A percentile compares a stretch with the other conserved stretches of the same genome.
phyloP scores from a whole-genome alignment of 352 stramenopile genomes.

The Phytophthora gonapodyides region DNA sequence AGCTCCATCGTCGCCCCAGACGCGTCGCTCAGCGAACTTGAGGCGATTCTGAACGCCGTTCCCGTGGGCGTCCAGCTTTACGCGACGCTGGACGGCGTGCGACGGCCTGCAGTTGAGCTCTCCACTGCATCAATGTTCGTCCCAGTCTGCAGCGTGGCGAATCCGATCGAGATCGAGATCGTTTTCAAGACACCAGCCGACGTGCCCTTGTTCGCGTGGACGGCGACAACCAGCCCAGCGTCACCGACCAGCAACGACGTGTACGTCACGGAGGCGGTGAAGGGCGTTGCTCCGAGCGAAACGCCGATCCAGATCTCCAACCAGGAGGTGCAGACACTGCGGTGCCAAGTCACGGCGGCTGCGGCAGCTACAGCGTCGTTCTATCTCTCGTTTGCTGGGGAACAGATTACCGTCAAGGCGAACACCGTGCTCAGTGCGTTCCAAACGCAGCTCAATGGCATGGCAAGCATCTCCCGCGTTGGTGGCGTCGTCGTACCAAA shows the following conservation, averaged over 20 bases:
- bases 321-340: slow-evolving; percentile 56
- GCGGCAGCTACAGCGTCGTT: slow-evolving; percentile 43
- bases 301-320: slow-evolving; percentile 58
- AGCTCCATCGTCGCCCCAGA: slow-evolving; percentile 42
- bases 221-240: slow-evolving; percentile 6
- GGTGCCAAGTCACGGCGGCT: slow-evolving; percentile 50
- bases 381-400: slow-evolving; percentile 50
- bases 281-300: slow-evolving; percentile 41
- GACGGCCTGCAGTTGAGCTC: slow-evolving; percentile 28
- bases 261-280: slow-evolving; percentile 61
- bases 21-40: slow-evolving; percentile 54
- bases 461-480: slow-evolving; percentile 38
- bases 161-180: slow-evolving; percentile 45
- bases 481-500: slow-evolving; percentile 65
- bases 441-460: slow-evolving; percentile 52
- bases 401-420: slow-evolving; percentile 42
- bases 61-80: slow-evolving; percentile 55
- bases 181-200: slow-evolving; percentile 68
- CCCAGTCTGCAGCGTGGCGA: slow-evolving; percentile 66
- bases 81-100: slow-evolving; percentile 22
- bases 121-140: slow-evolving; percentile 40
- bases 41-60: slow-evolving; percentile 58
- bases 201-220: slow-evolving; percentile 58
- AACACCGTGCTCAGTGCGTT: slow-evolving; percentile 44
- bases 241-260: slow-evolving; percentile 52